These are phyloP conservation scores for Samsoniella hepiali DNA, from an alignment of 2,329 filamentous ascomycete genomes.

Conservation along the genomic window DNA sequence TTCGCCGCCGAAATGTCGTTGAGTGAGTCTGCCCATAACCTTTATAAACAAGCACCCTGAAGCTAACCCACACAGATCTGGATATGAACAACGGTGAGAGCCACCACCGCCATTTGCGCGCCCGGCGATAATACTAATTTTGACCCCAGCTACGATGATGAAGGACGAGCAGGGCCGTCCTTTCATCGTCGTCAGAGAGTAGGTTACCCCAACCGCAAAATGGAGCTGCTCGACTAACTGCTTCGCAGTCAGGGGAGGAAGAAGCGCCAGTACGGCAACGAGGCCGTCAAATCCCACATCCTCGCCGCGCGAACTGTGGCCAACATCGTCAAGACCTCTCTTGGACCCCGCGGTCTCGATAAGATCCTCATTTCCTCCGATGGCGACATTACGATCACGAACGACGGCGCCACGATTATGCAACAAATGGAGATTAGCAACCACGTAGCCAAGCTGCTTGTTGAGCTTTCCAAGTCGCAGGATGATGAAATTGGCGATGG, in stretches of 20 bases:
- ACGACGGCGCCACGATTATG: constrained; percentile 96
- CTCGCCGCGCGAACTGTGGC: constrained; percentile 93
- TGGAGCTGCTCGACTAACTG: constrained; percentile 23
- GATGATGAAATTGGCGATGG: constrained; percentile 99
- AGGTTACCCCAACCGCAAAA: constrained; percentile 38
- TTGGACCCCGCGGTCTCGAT: constrained; percentile 93
- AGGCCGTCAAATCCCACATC: constrained; percentile 98
- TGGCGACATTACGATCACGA: constrained; percentile 98
- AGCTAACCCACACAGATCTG: constrained; percentile 59
- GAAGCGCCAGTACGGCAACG: constrained; percentile 93
- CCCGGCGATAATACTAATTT: constrained; percentile 21
- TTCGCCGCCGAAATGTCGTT: constrained; percentile 23
- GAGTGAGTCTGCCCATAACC: constrained; percentile 23
- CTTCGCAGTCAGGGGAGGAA: constrained; percentile 82
- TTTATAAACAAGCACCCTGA: not conserved
- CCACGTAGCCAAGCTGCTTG: constrained; percentile 94
- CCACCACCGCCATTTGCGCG: constrained; percentile 14
- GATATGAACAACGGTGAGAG: constrained; percentile 76
- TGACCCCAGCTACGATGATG: constrained; percentile 62
- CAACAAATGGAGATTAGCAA: constrained; percentile 99
- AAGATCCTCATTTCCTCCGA: constrained; percentile 99
- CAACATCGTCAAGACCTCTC: constrained; percentile 94
- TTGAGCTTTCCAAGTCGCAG: constrained; percentile 96
- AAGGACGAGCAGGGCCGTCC: constrained; percentile 97
- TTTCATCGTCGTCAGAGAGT: constrained; percentile 98